phyloP scores from a whole-genome alignment of 768 basidiomycete genomes.

The Flagelloscypha sp. region DNA sequence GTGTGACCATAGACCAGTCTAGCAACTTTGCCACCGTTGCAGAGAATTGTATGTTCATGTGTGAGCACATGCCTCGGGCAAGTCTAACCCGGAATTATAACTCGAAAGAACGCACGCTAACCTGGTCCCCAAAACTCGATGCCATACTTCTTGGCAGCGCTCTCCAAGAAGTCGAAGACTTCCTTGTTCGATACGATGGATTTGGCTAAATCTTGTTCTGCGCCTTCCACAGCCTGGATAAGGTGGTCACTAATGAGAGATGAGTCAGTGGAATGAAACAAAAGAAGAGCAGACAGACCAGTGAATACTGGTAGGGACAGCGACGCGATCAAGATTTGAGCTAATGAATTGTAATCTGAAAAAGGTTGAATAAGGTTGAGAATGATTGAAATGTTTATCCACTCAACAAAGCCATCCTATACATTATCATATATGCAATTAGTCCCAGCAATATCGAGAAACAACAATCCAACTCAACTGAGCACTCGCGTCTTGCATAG shows the following conservation, averaged over 20 bases:
- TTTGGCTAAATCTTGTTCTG: slow-evolving; percentile 76
- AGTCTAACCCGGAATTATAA: too few relatives aligned
- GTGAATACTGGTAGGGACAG: slow-evolving; percentile 89
- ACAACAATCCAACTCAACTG: slow-evolving; percentile 49
- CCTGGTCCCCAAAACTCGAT: slow-evolving; percentile 99
- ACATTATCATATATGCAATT: slow-evolving; percentile 8
- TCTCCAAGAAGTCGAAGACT: slow-evolving; percentile 95
- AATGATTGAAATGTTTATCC: slow-evolving; percentile 13
- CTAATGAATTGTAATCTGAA: slow-evolving; percentile 94
- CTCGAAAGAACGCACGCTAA: too few relatives aligned
- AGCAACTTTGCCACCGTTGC: too few relatives aligned
- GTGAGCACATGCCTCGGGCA: too few relatives aligned
- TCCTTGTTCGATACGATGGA: slow-evolving; percentile 88
- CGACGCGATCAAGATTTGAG: slow-evolving; percentile 74
- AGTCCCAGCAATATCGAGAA: too few relatives aligned
- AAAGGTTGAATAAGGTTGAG: slow-evolving; percentile 5
- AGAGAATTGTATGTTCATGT: too few relatives aligned
- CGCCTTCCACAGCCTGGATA: slow-evolving; percentile 89
- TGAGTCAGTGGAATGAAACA: too few relatives aligned
- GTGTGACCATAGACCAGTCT: too few relatives aligned
- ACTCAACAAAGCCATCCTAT: slow-evolving; percentile 81
- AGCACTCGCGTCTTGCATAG: slow-evolving; percentile 93
- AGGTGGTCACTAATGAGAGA: slow-evolving; percentile 98
- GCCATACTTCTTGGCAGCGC: slow-evolving; percentile 82
- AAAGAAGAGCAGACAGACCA: too few relatives aligned